These are phyloP conservation scores for Mycosphaerella sp. DNA, from an alignment of 2,329 filamentous ascomycete species.

Conservation along the genomic window DNA sequence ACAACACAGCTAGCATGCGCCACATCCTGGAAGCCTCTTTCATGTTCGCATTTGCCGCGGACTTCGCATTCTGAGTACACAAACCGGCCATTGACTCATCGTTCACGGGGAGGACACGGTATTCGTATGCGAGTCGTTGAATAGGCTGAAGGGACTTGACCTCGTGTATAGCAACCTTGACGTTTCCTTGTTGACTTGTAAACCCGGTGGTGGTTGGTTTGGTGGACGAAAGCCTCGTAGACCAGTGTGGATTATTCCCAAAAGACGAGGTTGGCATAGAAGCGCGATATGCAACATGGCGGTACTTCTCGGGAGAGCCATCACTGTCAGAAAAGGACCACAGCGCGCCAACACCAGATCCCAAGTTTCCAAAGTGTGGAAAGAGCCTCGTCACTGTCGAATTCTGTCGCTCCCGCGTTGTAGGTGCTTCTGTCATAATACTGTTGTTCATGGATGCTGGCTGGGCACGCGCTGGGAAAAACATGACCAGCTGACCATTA, in stretches of 20 bases:
- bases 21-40: slow-evolving; percentile 73
- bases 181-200: slow-evolving; percentile 50
- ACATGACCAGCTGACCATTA: slow-evolving; percentile 53
- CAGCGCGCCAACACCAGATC: slow-evolving; percentile 3
- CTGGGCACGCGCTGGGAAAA: slow-evolving; percentile 50
- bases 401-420: slow-evolving; percentile 59
- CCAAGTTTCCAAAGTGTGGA: slow-evolving; percentile 29
- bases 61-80: slow-evolving; percentile 74
- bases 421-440: slow-evolving; percentile 23
- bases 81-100: slow-evolving; percentile 51
- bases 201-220: slow-evolving; percentile 15
- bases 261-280: slow-evolving; percentile 43
- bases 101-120: slow-evolving; percentile 76
- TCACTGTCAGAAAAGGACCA: slow-evolving; percentile 13
- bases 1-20: slow-evolving; percentile 70
- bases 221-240: slow-evolving; percentile 31
- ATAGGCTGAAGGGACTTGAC: slow-evolving; percentile 68
- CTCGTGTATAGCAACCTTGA: slow-evolving; percentile 67
- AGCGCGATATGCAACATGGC: slow-evolving; percentile 37
- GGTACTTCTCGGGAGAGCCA: not conserved
- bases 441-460: slow-evolving; percentile 32
- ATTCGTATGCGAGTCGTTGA: slow-evolving; percentile 71
- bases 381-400: slow-evolving; percentile 39
- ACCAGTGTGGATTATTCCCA: slow-evolving; percentile 34
- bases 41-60: slow-evolving; percentile 66